Evolutionary conservation across 306 rosid genomes (phyloP).

Genomic region (Trifolium fragiferum): DNA sequence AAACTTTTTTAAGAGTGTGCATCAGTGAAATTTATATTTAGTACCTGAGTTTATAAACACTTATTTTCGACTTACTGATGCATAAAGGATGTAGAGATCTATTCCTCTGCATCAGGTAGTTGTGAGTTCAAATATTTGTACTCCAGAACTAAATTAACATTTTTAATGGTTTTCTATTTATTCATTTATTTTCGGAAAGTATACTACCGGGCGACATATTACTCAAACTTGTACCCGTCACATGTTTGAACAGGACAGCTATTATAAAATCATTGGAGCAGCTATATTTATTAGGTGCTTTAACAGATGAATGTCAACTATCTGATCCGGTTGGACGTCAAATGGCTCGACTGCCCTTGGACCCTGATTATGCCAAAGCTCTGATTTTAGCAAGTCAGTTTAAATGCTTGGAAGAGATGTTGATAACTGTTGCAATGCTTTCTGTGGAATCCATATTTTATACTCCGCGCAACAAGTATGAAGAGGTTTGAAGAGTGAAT

Average conservation of each 20-base stretch:
- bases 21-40: not conserved
- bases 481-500: conserved; percentile 62
- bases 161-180: conserved; percentile 23
- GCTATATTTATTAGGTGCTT: conserved; percentile 79
- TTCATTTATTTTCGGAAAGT: conserved; percentile 2
- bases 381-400: conserved; percentile 78
- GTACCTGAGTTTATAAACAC: not conserved
- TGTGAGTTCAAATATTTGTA: conserved; percentile 24
- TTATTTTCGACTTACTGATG: not conserved
- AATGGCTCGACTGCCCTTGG: conserved; percentile 88
- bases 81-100: conserved; percentile 5
- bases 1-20: not conserved
- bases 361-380: conserved; percentile 87
- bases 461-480: conserved; percentile 71
- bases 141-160: not conserved
- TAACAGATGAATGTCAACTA: conserved; percentile 75
- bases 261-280: conserved; percentile 88
- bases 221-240: conserved; percentile 22
- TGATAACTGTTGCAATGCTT: conserved; percentile 83
- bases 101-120: conserved; percentile 21
- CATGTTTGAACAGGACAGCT: conserved; percentile 70
- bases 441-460: conserved; percentile 93
- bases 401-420: conserved; percentile 94
- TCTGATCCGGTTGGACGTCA: conserved; percentile 88
- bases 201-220: conserved; percentile 4